These are phyloP conservation scores for Chromera velia DNA, from an alignment of 73 alveolate species.

Conservation along the genomic window DNA sequence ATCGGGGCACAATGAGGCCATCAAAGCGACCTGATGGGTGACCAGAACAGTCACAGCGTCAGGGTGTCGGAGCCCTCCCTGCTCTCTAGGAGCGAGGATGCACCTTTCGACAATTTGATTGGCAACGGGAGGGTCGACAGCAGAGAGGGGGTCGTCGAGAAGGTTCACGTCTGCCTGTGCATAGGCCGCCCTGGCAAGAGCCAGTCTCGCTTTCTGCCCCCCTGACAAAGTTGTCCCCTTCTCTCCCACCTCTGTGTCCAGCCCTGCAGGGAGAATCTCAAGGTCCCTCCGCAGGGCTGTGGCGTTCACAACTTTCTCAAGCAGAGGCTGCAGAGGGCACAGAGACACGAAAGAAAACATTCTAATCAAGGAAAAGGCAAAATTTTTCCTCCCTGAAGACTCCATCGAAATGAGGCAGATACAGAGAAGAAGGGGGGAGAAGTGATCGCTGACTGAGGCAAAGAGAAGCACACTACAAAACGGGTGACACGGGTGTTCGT, in stretches of 20 bases:
- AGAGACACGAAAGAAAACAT: not conserved
- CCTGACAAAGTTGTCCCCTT: conserved; percentile 76
- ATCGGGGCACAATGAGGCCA: conserved; percentile 4
- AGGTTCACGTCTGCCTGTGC: conserved; percentile 13
- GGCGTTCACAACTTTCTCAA: not conserved
- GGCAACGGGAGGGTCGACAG: conserved; percentile 33
- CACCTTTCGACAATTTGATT: not conserved
- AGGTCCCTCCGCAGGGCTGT: not conserved
- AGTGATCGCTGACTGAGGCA: too few species aligned
- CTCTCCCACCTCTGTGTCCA: conserved; percentile 69
- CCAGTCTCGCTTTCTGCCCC: conserved; percentile 78
- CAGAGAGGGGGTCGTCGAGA: conserved; percentile 41
- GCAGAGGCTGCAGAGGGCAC: not conserved
- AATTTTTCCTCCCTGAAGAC: too few species aligned
- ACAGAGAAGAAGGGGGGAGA: too few species aligned
- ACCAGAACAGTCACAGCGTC: conserved; percentile 10
- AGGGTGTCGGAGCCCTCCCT: not conserved
- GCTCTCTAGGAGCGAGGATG: not conserved
- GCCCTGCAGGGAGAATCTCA: not conserved
- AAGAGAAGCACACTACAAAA: too few species aligned
- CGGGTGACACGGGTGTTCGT: too few species aligned
- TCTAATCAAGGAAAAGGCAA: not conserved
- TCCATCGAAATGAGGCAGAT: too few species aligned
- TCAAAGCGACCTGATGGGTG: conserved; percentile 52
- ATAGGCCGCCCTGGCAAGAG: conserved; percentile 80